phyloP scores from a whole-genome alignment of 768 basidiomycete species.

The Kwoniella botswanensis region DNA sequence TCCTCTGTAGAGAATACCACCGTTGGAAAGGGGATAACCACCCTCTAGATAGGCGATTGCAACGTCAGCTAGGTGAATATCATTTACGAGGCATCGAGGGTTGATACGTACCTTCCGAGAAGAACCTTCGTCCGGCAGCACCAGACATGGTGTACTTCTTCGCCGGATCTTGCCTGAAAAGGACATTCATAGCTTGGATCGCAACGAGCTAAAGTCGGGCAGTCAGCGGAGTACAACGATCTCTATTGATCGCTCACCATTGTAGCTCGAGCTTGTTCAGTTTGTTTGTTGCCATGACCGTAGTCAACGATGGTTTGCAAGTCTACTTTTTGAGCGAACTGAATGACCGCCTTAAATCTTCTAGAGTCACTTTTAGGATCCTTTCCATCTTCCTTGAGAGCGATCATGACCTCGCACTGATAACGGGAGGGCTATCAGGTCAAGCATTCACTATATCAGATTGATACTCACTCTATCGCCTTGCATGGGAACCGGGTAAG shows the following conservation, averaged over 20 bases:
- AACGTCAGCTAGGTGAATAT: not conserved
- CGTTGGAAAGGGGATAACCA: conserved; percentile 43
- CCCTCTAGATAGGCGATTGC: conserved; percentile 27
- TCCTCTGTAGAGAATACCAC: conserved; percentile 55
- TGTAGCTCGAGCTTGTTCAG: conserved; percentile 39
- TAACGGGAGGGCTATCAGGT: not conserved
- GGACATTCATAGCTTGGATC: conserved; percentile 55
- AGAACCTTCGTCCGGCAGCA: conserved; percentile 55
- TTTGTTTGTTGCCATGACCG: conserved; percentile 47
- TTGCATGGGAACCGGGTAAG: conserved; percentile 36
- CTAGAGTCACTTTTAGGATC: conserved; percentile 43
- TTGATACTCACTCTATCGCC: conserved; percentile 30
- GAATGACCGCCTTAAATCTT: conserved; percentile 52
- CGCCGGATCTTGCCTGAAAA: conserved; percentile 51
- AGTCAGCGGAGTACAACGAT: not conserved
- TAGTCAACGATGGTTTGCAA: conserved; percentile 50
- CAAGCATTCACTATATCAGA: too few relatives aligned
- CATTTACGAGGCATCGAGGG: not conserved
- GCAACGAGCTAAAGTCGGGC: conserved; percentile 35
- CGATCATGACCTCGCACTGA: conserved; percentile 41
- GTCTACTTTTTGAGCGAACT: conserved; percentile 49
- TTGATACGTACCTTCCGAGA: conserved; percentile 39
- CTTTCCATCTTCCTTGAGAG: conserved; percentile 46
- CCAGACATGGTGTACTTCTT: conserved; percentile 50
- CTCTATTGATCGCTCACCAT: conserved; percentile 34